Base-by-base conservation (phyloP, 257 asterid species). In the Salvia rosmarinus region DNA sequence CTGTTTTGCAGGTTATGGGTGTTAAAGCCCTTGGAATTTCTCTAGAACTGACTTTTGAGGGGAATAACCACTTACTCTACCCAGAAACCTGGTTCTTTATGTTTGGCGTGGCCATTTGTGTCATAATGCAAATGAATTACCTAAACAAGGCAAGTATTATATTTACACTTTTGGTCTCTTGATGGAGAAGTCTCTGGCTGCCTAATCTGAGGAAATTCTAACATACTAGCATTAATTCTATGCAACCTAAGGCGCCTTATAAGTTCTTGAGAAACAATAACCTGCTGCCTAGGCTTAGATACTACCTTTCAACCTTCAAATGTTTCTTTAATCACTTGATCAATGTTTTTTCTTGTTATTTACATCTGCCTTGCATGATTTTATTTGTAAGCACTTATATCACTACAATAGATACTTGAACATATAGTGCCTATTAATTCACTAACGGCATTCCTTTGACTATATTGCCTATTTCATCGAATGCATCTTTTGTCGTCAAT, bases 11-110 rank as follows among this genome's bases (percentile, higher is more conserved):
- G 96, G 98, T 92, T 67, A 85, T 89, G 98, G 89, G 98, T 76
- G 96, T 87, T 50, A 92, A 89, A 84, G 96, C 98, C 60, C 90
- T 92, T 68, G 96, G 94, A 51, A 92, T 93, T 70, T 87, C 96
- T 66, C 75, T 88, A 51, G 89, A 89, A 76, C 79, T 92, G 84
- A 92, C 98, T 17, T 78, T 92, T 56, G 96, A 88, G 83, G 98
- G 98, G 75, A 88, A 80, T 14, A 92, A 89, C 79, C 98, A 88
- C 81, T 72, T 92, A 78, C 58, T 84, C 80, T 92, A 76, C 79
- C 87, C 89, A 0, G 91, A 89, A 81, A 88, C 98, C 56, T 92
- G 98, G 96, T 67, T 82, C 75, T 92, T 92, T 72, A 75, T 84
- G 92, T 44, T 85, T 30, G 82, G 86, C 72, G 94, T 92, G 79